Percentiles rank a stretch among this genome's conserved stretches.
phyloP scores from a whole-genome alignment of 108 stramenopile species.

The Epipyxis sp. region DNA sequence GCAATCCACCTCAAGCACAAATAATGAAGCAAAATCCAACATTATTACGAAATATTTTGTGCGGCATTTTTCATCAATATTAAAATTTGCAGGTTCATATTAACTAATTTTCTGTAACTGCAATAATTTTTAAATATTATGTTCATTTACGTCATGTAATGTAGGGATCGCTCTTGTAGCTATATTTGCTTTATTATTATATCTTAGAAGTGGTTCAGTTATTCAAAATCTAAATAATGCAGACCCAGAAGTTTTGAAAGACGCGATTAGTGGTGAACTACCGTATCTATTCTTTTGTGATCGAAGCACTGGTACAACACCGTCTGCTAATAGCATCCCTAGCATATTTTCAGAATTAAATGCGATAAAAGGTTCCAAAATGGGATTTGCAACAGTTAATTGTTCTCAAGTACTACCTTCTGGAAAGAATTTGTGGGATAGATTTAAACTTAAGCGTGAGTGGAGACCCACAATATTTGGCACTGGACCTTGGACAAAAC shows the following conservation, averaged over 20 bases:
- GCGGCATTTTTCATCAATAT: too few species aligned
- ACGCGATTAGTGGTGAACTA: conserved; percentile 11
- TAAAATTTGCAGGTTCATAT: too few species aligned
- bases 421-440: conserved; percentile 14
- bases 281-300: conserved; percentile 29
- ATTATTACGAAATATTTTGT: too few species aligned
- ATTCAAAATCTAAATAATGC: conserved; percentile 19
- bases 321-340: background rate
- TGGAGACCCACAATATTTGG: conserved; percentile 11
- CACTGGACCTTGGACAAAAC: conserved; percentile 3
- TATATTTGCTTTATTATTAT: background rate
- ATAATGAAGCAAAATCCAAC: too few species aligned
- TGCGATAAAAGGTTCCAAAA: background rate
- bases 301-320: background rate
- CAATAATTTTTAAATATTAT: too few species aligned
- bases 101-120: too few species aligned
- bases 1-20: too few species aligned
- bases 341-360: conserved; percentile 4
- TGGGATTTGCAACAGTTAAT: conserved; percentile 12
- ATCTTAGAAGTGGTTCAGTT: background rate
- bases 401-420: conserved; percentile 26
- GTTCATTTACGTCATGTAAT: too few species aligned
- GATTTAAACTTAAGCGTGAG: conserved; percentile 26
- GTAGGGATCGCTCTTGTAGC: background rate
- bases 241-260: conserved; percentile 15